Conservation (phyloP, 2,329 filamentous ascomycete genomes). For the Chaetomium sp. region DNA sequence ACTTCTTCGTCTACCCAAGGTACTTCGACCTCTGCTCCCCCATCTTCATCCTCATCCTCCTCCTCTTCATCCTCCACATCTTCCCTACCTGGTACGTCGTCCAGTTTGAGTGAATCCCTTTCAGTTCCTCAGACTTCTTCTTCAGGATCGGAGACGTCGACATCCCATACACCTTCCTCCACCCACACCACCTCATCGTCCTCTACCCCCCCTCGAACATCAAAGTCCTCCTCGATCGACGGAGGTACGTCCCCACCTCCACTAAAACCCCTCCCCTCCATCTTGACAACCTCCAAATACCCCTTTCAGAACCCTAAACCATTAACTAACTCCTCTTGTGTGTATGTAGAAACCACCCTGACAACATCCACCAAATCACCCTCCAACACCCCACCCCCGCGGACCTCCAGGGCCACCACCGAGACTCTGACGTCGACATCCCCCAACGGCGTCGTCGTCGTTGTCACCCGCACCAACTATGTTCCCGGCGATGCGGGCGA, state of each 20-base stretch:
- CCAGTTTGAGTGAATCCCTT: conserved; percentile 24
- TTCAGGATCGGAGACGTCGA: conserved; percentile 2
- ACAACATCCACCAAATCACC: conserved; percentile 9
- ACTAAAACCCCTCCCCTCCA: neutral
- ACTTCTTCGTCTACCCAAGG: no score
- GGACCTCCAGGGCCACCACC: conserved; percentile 27
- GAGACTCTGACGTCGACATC: conserved; percentile 41
- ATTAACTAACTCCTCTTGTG: neutral
- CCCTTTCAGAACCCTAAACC: neutral
- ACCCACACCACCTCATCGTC: conserved; percentile 8
- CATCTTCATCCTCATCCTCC: neutral
- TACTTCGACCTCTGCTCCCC: no score
- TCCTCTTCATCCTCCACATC: conserved; percentile 4
- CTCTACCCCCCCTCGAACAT: conserved; percentile 13
- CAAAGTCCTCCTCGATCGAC: conserved; percentile 17
- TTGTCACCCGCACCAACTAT: conserved; percentile 44
- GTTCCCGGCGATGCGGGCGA: conserved; percentile 36
- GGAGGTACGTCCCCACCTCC: conserved; percentile 16
- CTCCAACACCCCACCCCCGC: conserved; percentile 6
- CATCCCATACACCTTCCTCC: neutral
- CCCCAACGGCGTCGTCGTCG: conserved; percentile 37
- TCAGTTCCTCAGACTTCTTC: conserved; percentile 25
- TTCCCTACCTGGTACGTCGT: conserved; percentile 29
- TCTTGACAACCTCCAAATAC: neutral
- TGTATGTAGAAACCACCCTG: conserved; percentile 15